phyloP scores from a whole-genome alignment of 768 basidiomycete species.

The Leccinum aurantiacum region DNA sequence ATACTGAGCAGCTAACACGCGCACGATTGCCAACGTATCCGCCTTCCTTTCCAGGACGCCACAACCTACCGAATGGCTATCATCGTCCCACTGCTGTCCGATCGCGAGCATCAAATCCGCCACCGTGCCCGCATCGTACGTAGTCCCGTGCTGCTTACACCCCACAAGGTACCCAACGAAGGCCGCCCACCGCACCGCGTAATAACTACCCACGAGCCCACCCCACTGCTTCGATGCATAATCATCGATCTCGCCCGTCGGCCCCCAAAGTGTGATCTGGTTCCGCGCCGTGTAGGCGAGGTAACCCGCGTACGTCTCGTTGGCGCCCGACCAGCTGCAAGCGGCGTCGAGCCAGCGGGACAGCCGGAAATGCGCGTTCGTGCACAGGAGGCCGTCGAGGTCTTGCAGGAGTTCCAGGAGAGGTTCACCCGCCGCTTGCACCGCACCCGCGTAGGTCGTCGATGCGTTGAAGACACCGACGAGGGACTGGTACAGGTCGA shows the following conservation, averaged over 20 bases:
- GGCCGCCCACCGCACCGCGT: slow-evolving; percentile 35
- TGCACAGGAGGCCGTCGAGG: slow-evolving; percentile 36
- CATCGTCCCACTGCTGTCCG: slow-evolving; percentile 32
- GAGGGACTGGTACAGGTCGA: slow-evolving; percentile 33
- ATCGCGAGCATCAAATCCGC: slow-evolving; percentile 30
- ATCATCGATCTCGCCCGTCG: slow-evolving; percentile 41
- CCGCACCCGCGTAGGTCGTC: slow-evolving; percentile 17
- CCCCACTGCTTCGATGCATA: slow-evolving; percentile 47
- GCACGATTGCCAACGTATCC: not conserved
- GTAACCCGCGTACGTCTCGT: slow-evolving; percentile 34
- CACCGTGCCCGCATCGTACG: slow-evolving; percentile 32
- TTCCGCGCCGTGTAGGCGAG: slow-evolving; percentile 42
- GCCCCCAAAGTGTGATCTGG: slow-evolving; percentile 46
- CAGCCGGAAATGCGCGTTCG: slow-evolving; percentile 35
- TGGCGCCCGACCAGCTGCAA: slow-evolving; percentile 27
- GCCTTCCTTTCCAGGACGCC: not conserved
- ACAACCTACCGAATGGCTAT: not conserved
- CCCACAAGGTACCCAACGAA: slow-evolving; percentile 36
- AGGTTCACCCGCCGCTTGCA: slow-evolving; percentile 26
- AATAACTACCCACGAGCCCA: slow-evolving; percentile 40
- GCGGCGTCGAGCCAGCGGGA: slow-evolving; percentile 39
- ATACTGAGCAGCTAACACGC: not conserved
- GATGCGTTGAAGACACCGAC: slow-evolving; percentile 29
- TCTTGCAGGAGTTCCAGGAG: slow-evolving; percentile 34
- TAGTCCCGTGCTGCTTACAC: slow-evolving; percentile 27